Conservation (phyloP, 2,329 filamentous ascomycete genomes). For the Arthrobotrys iridis region DNA sequence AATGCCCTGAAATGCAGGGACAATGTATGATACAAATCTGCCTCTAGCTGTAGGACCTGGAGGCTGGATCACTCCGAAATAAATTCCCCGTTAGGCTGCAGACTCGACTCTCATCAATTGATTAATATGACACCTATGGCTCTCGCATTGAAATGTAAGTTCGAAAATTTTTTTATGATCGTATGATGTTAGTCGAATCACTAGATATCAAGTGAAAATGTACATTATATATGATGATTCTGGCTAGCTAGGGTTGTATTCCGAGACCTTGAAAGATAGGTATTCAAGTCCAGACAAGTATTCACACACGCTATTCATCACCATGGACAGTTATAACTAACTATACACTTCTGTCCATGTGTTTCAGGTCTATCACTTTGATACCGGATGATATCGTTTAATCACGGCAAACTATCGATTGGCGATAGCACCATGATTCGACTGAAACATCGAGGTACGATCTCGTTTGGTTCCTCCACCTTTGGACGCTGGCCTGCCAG, state of each 20-base stretch:
- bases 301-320: background rate
- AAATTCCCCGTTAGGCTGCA: background rate
- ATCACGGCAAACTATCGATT: background rate
- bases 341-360: background rate
- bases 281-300: background rate
- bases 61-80: background rate
- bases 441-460: slow-evolving; percentile 4
- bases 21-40: background rate
- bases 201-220: no score
- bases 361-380: background rate
- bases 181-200: no score
- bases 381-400: background rate
- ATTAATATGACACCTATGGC: no score
- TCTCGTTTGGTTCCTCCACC: slow-evolving; percentile 11
- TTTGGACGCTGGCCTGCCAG: background rate
- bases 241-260: background rate
- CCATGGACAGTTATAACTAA: no score
- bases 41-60: background rate
- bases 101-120: no score
- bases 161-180: no score
- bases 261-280: background rate
- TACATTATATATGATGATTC: no score
- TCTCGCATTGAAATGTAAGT: no score
- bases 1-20: background rate
- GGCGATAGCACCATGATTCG: background rate